These are phyloP conservation scores for Kwoniella shandongensis DNA, from an alignment of 768 basidiomycete genomes.

Conservation along the genomic window DNA sequence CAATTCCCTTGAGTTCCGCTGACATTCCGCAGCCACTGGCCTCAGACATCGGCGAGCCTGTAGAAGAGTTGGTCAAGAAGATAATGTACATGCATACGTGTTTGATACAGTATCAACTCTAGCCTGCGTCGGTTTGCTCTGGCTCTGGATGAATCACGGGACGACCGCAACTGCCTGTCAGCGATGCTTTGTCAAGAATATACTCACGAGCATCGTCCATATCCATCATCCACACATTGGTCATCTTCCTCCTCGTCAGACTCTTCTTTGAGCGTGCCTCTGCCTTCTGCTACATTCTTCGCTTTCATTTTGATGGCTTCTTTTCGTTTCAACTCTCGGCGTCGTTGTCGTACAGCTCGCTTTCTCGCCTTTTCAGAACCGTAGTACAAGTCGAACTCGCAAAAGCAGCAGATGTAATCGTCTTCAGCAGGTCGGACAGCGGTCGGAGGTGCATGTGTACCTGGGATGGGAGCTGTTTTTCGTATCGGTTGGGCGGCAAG, in stretches of 20 bases:
- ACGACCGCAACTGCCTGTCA: too few relatives aligned
- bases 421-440: conserved; percentile 58
- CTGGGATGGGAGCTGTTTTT: conserved; percentile 11
- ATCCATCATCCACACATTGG: conserved; percentile 14
- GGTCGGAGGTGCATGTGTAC: conserved; percentile 31
- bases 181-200: too few relatives aligned
- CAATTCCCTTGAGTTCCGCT: background rate
- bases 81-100: background rate
- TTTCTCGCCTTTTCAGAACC: conserved; percentile 72
- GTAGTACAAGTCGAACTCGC: conserved; percentile 89
- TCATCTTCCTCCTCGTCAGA: conserved; percentile 33
- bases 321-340: conserved; percentile 64
- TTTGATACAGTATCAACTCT: too few relatives aligned
- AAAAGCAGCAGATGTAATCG: conserved; percentile 92
- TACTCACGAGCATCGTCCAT: conserved; percentile 39
- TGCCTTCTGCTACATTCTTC: conserved; percentile 47
- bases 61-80: conserved; percentile 2
- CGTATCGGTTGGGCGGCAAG: conserved; percentile 37
- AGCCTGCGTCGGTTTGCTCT: too few relatives aligned
- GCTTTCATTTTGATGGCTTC: conserved; percentile 41
- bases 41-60: conserved; percentile 27
- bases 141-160: too few relatives aligned
- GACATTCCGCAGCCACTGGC: conserved; percentile 13
- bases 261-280: conserved; percentile 21
- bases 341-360: conserved; percentile 67